Conservation (phyloP, 2,329 filamentous ascomycete genomes). For the Zymoseptoria passerinii region DNA sequence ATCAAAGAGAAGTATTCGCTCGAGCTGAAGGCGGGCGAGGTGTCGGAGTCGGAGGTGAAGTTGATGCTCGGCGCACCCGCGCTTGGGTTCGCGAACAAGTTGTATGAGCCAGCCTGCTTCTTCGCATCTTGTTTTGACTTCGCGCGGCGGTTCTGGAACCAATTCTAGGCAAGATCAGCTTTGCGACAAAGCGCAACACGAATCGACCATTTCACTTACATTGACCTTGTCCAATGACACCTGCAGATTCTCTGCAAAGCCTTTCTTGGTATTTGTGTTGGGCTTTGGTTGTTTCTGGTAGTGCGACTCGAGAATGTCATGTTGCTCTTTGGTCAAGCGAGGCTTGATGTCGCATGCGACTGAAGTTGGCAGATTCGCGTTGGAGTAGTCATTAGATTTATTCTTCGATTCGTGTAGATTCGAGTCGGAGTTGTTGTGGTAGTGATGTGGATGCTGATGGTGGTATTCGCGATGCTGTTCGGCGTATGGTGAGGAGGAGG, state of each 20-base stretch:
- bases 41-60: conserved; percentile 26
- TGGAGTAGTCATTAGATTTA: conserved; percentile 7
- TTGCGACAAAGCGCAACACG: neutral
- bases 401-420: neutral
- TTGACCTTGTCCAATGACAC: conserved; percentile 48
- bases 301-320: conserved; percentile 44
- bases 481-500: conserved; percentile 3
- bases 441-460: neutral
- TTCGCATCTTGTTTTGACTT: conserved; percentile 47
- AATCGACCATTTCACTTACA: conserved; percentile 29
- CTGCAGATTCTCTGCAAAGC: conserved; percentile 39
- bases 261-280: conserved; percentile 43
- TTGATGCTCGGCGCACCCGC: conserved; percentile 12
- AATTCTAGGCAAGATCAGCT: conserved; percentile 39
- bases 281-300: conserved; percentile 43
- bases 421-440: neutral
- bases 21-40: conserved; percentile 25
- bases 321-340: conserved; percentile 45
- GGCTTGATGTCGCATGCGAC: conserved; percentile 40
- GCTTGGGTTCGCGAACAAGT: conserved; percentile 19
- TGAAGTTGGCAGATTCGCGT: conserved; percentile 16
- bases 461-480: neutral
- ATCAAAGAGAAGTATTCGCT: conserved; percentile 27
- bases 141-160: conserved; percentile 47
- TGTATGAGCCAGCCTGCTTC: conserved; percentile 32